A percentile compares a stretch with the other conserved stretches of the same genome.
These are phyloP conservation scores for Rhamnella rubrinervis DNA, from an alignment of 331 rosid species.

Conservation along the genomic window DNA sequence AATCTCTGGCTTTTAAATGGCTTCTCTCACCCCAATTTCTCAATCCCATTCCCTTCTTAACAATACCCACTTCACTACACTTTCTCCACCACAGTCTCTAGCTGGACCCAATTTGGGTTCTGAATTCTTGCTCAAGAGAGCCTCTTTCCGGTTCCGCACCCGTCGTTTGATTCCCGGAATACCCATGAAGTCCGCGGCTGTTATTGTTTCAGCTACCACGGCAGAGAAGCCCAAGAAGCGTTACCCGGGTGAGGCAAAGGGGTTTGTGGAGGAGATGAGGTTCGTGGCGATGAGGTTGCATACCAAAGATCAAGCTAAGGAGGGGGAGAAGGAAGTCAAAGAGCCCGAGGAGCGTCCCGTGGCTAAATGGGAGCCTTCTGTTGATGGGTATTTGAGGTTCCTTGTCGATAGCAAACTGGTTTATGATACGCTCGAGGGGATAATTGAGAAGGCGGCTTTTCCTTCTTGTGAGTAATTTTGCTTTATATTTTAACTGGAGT, in stretches of 20 bases:
- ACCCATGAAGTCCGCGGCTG: conserved; percentile 37
- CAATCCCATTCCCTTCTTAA: conserved; percentile 45
- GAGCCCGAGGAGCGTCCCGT: conserved; percentile 71
- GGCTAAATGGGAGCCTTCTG: conserved; percentile 70
- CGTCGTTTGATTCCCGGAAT: background rate
- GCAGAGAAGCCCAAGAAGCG: conserved; percentile 74
- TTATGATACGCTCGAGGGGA: conserved; percentile 75
- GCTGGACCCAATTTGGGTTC: conserved; percentile 22
- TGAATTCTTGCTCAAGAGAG: conserved; percentile 24
- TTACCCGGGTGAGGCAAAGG: conserved; percentile 86
- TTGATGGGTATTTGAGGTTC: conserved; percentile 79
- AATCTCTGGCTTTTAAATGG: conserved; percentile 33
- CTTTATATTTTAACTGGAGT: background rate
- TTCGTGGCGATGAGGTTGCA: conserved; percentile 97
- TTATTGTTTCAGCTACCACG: conserved; percentile 56
- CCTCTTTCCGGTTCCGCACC: conserved; percentile 9
- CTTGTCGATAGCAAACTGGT: conserved; percentile 88
- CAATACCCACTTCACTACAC: conserved; percentile 25
- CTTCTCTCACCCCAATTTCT: conserved; percentile 52
- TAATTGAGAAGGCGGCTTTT: conserved; percentile 59
- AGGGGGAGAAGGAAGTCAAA: conserved; percentile 76
- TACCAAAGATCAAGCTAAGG: conserved; percentile 87
- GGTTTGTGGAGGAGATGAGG: conserved; percentile 99
- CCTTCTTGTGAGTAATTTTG: conserved; percentile 58
- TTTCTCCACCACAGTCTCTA: background rate